Conservation (phyloP, 805 yeast species). For the Wickerhamiella hasegawae region DNA sequence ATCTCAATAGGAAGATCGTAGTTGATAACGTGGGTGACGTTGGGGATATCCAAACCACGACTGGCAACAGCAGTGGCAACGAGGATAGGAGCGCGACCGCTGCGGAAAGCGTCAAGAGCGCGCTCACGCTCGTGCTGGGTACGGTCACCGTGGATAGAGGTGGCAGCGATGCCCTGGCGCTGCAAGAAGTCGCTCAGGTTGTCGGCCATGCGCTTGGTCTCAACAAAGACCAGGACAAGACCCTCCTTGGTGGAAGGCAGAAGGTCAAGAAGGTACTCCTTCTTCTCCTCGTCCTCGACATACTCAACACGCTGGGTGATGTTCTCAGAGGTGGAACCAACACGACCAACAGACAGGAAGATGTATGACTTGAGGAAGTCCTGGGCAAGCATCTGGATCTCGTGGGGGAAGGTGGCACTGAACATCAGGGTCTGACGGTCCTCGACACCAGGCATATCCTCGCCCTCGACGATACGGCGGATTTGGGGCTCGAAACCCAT, state of each 20-base stretch:
- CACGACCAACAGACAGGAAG: constrained; percentile 95
- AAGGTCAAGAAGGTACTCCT: constrained; percentile 76
- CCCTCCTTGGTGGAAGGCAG: constrained; percentile 65
- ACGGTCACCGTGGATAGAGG: constrained; percentile 99
- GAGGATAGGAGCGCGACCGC: constrained; percentile 81
- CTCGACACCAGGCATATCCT: constrained; percentile 89
- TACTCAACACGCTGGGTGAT: constrained; percentile 85
- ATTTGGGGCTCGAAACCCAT: constrained; percentile 99
- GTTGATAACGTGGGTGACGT: constrained; percentile 94
- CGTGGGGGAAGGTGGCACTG: constrained; percentile 98
- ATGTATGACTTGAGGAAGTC: constrained; percentile 93
- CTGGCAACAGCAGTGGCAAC: constrained; percentile 99
- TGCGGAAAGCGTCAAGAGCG: constrained; percentile 85
- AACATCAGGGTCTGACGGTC: constrained; percentile 96
- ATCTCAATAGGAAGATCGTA: constrained; percentile 93
- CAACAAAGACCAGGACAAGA: constrained; percentile 87
- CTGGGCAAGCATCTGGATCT: constrained; percentile 90
- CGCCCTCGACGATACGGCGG: constrained; percentile 92
- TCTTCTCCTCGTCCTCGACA: constrained; percentile 89
- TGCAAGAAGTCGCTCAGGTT: constrained; percentile 81
- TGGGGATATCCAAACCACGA: constrained; percentile 99
- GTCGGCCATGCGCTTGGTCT: constrained; percentile 98
- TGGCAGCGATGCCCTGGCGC: constrained; percentile 83
- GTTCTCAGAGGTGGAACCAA: constrained; percentile 97
- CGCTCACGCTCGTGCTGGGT: constrained; percentile 95